phyloP scores from a whole-genome alignment of 73 alveolate species.

The Paramecium sonneborni region DNA sequence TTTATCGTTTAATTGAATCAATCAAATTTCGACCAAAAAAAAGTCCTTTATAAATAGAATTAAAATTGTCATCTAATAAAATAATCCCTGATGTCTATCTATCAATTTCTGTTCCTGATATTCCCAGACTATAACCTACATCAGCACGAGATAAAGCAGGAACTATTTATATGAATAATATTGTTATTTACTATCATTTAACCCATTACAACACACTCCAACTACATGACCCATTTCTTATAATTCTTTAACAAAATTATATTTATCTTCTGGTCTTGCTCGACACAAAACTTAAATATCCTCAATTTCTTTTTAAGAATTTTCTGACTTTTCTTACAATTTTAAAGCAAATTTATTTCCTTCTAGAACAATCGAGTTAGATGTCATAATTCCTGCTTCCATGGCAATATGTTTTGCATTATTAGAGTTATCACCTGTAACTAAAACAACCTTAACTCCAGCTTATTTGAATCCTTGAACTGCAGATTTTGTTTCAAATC shows the following conservation, averaged over 20 bases:
- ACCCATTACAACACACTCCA: constrained; percentile 94
- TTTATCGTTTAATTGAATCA: constrained; percentile 87
- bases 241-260: constrained; percentile 88
- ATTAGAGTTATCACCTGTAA: constrained; percentile 87
- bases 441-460: constrained; percentile 90
- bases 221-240: constrained; percentile 84
- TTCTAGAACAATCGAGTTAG: constrained; percentile 54
- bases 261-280: constrained; percentile 93
- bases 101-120: constrained; percentile 95
- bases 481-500: constrained; percentile 83
- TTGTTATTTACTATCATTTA: constrained; percentile 25
- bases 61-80: constrained; percentile 88
- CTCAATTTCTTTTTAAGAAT: constrained; percentile 52
- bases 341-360: constrained; percentile 78
- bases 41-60: constrained; percentile 86
- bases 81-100: constrained; percentile 89
- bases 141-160: constrained; percentile 77
- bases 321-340: constrained; percentile 67
- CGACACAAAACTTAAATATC: constrained; percentile 86
- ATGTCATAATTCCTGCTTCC: constrained; percentile 76
- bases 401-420: constrained; percentile 89
- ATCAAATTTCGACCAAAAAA: constrained; percentile 92
- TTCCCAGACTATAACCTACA: constrained; percentile 91
- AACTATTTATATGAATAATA: not conserved
- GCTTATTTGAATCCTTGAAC: constrained; percentile 81